phyloP scores from a whole-genome alignment of 352 stramenopile species.

The Phytophthora lateralis region DNA sequence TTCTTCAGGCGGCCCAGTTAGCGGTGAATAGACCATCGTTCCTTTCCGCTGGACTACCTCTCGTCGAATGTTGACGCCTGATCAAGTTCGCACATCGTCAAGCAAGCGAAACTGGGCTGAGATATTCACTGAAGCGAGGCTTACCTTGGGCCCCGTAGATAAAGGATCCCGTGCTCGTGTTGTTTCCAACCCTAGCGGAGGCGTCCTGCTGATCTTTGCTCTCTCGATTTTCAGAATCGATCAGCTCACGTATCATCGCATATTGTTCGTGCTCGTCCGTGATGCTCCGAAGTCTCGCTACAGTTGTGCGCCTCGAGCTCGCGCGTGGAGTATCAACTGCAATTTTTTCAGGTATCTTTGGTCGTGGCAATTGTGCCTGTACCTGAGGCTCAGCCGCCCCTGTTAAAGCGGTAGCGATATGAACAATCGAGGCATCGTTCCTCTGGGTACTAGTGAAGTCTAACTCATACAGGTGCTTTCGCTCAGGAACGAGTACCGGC shows the following conservation, averaged over 20 bases:
- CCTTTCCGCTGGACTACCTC: conserved; percentile 27
- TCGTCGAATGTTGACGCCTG: conserved; percentile 17
- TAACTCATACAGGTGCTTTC: conserved; percentile 35
- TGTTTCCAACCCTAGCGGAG: not conserved
- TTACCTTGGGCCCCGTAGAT: conserved; percentile 24
- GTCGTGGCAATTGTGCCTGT: not conserved
- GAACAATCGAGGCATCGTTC: conserved; percentile 18
- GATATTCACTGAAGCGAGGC: not conserved
- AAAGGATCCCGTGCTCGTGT: conserved; percentile 11
- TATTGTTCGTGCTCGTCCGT: conserved; percentile 23
- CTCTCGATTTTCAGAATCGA: conserved; percentile 18
- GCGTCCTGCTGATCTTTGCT: not conserved
- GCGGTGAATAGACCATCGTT: conserved; percentile 19
- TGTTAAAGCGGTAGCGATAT: conserved; percentile 9
- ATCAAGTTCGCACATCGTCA: conserved; percentile 4
- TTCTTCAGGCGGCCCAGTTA: conserved; percentile 17
- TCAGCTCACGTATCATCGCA: conserved; percentile 2
- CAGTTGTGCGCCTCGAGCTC: conserved; percentile 20
- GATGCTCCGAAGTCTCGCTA: conserved; percentile 26
- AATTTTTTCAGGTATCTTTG: conserved; percentile 10
- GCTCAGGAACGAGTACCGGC: conserved; percentile 8
- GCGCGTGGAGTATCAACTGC: conserved; percentile 4
- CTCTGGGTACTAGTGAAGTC: conserved; percentile 26
- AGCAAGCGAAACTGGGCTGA: not conserved
- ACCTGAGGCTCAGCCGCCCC: conserved; percentile 2